Percentiles rank a stretch among this genome's conserved stretches.
Evolutionary conservation across 257 asterid genomes (phyloP).

Genomic region (Penstemon davidsonii): DNA sequence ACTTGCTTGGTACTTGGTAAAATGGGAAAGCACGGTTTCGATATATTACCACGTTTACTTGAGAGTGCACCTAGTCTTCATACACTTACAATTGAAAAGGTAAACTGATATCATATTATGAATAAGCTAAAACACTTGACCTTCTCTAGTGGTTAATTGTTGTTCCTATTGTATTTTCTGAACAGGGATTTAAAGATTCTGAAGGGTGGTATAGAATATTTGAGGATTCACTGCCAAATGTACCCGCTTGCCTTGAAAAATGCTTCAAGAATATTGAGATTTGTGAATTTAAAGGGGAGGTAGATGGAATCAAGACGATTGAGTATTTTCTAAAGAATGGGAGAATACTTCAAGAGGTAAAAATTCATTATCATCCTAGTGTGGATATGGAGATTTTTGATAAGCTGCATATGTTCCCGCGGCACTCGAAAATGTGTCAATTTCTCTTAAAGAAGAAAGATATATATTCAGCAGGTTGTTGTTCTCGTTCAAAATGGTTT

Average conservation of each 20-base stretch:
- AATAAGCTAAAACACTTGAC: not conserved
- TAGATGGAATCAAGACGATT: not conserved
- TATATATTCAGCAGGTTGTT: not conserved
- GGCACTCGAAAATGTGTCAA: not conserved
- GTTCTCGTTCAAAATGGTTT: not conserved
- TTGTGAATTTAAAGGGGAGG: not conserved
- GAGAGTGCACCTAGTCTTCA: constrained; percentile 4
- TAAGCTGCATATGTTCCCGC: not conserved
- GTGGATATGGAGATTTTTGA: not conserved
- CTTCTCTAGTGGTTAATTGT: too few relatives aligned
- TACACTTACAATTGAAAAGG: constrained; percentile 15
- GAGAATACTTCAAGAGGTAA: not conserved
- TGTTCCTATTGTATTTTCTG: not conserved
- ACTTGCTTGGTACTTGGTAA: constrained; percentile 10
- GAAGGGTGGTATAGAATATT: not conserved
- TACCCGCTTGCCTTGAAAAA: not conserved
- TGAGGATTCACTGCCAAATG: not conserved
- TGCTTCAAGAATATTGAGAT: not conserved
- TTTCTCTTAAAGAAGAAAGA: not conserved
- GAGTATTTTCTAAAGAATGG: constrained; percentile 9
- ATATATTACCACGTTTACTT: not conserved
- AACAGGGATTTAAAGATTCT: not conserved
- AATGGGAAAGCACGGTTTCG: not conserved
- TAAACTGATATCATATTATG: not conserved
- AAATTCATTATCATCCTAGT: not conserved